Evolutionary conservation across 2,329 filamentous ascomycete species (phyloP).

Genomic region (Alternaria arborescens): DNA sequence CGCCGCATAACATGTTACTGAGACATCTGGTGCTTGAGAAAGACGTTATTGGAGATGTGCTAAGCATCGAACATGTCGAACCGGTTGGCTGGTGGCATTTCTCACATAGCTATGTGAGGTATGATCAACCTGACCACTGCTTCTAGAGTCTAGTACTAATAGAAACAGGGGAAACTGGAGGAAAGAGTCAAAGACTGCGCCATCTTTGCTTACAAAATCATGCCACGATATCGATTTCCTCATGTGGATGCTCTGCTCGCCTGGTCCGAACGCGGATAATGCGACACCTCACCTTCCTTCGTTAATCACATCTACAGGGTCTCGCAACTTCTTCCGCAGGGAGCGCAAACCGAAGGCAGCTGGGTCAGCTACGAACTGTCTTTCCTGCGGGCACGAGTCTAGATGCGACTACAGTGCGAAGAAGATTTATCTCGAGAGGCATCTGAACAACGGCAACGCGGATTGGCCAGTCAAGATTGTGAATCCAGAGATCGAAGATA

Average conservation of each 20-base stretch:
- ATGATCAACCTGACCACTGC: constrained; percentile 19
- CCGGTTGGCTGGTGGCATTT: constrained; percentile 98
- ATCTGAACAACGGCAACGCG: constrained; percentile 71
- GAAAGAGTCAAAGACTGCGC: constrained; percentile 77
- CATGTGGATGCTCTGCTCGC: constrained; percentile 87
- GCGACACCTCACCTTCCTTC: constrained; percentile 74
- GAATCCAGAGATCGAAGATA: constrained; percentile 90
- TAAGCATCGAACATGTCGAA: constrained; percentile 90
- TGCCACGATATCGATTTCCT: constrained; percentile 96
- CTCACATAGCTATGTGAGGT: constrained; percentile 66
- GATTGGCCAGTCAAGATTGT: constrained; percentile 89
- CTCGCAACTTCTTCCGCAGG: constrained; percentile 78
- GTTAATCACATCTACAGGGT: constrained; percentile 77
- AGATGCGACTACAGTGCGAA: constrained; percentile 87
- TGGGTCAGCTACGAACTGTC: constrained; percentile 83
- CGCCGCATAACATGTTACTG: constrained; percentile 87
- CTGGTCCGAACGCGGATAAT: constrained; percentile 55
- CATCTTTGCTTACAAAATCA: constrained; percentile 89
- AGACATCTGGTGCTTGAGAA: constrained; percentile 79
- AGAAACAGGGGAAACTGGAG: constrained; percentile 83
- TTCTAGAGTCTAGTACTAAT: constrained; percentile 5
- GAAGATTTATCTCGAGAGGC: constrained; percentile 78
- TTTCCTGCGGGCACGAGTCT: constrained; percentile 76
- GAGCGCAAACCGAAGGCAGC: constrained; percentile 78
- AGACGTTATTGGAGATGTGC: constrained; percentile 79